Evolutionary conservation across 768 basidiomycete genomes (phyloP).

Genomic region (Epithele typhae): DNA sequence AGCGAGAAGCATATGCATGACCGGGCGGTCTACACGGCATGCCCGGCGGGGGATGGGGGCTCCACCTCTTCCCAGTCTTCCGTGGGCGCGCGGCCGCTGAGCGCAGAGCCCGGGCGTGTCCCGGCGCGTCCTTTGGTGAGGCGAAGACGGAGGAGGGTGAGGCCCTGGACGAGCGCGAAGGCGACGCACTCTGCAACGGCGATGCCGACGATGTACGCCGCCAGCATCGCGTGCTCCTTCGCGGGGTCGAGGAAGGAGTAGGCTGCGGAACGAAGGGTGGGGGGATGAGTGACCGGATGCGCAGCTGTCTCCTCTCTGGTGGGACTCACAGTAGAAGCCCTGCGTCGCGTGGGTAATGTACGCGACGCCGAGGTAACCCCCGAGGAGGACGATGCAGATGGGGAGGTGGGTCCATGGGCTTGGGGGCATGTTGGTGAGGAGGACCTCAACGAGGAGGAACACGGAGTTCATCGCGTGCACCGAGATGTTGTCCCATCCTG

Average conservation of each 20-base stretch:
- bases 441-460: slow-evolving; percentile 55
- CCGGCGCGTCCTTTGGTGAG: slow-evolving; percentile 17
- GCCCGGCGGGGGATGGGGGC: not conserved
- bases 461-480: slow-evolving; percentile 55
- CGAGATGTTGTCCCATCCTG: slow-evolving; percentile 58
- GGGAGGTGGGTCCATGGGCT: slow-evolving; percentile 49
- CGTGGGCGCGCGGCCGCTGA: slow-evolving; percentile 22
- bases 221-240: slow-evolving; percentile 39
- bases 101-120: slow-evolving; percentile 6
- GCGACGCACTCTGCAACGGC: slow-evolving; percentile 45
- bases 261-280: slow-evolving; percentile 31
- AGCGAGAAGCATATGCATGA: too few relatives aligned
- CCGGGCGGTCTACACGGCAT: too few relatives aligned
- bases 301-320: too few relatives aligned
- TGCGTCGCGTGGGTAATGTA: slow-evolving; percentile 62
- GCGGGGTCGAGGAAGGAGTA: slow-evolving; percentile 63
- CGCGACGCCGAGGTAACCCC: slow-evolving; percentile 57
- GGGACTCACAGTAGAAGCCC: slow-evolving; percentile 57
- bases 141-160: slow-evolving; percentile 36
- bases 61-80: slow-evolving; percentile 47
- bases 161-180: slow-evolving; percentile 44
- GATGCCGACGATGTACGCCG: slow-evolving; percentile 62
- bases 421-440: slow-evolving; percentile 48
- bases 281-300: not conserved
- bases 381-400: slow-evolving; percentile 45